These are phyloP conservation scores for Neoarthrinium moseri DNA, from an alignment of 2,329 filamentous ascomycete genomes.

Conservation along the genomic window DNA sequence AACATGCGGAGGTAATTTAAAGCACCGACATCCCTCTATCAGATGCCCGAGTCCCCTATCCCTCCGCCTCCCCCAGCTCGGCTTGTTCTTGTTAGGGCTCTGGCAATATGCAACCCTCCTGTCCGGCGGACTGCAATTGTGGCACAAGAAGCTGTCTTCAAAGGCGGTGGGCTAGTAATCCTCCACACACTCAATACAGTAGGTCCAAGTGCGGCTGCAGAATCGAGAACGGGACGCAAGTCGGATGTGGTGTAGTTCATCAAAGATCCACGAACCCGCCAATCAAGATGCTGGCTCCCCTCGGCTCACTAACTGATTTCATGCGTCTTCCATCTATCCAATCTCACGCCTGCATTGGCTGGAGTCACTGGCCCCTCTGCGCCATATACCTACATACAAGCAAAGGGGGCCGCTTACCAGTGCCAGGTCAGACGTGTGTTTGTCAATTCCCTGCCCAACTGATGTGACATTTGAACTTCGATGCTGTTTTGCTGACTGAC, in stretches of 20 bases:
- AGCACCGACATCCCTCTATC: too few species aligned
- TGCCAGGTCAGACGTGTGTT: background rate
- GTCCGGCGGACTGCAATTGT: background rate
- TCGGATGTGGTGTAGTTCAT: background rate
- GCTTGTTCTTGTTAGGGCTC: too few species aligned
- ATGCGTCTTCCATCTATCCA: slow-evolving; percentile 1
- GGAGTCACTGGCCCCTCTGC: too few species aligned
- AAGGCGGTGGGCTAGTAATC: background rate
- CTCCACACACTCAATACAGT: background rate
- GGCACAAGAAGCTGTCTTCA: background rate
- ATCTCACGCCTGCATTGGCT: too few species aligned
- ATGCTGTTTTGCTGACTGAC: too few species aligned
- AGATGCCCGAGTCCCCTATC: too few species aligned
- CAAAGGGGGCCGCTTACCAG: too few species aligned
- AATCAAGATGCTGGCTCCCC: background rate
- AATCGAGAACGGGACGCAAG: background rate
- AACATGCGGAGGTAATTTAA: too few species aligned
- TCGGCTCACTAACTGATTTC: background rate
- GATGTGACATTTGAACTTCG: too few species aligned
- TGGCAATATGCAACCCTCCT: too few species aligned
- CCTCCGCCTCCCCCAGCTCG: too few species aligned
- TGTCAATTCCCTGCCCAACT: background rate
- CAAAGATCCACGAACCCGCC: background rate
- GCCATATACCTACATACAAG: too few species aligned
- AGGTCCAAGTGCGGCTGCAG: background rate